Conservation (phyloP, 2,329 filamentous ascomycete species). For the Penicillium sp. region DNA sequence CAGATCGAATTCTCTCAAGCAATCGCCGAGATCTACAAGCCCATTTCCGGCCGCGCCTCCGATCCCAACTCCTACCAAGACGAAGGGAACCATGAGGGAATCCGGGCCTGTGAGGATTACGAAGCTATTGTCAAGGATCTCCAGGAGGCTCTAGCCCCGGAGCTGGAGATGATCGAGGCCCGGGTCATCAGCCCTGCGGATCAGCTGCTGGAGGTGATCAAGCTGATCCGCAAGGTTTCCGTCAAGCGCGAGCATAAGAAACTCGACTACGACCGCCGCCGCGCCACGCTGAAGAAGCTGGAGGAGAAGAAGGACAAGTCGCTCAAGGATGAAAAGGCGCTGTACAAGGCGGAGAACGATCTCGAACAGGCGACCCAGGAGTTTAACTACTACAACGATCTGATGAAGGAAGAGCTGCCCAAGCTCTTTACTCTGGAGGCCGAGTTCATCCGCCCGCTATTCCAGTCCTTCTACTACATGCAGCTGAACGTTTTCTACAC, state of each 20-base stretch:
- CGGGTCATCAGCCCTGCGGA: constrained; percentile 88
- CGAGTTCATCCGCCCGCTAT: constrained; percentile 93
- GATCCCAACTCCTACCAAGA: constrained; percentile 78
- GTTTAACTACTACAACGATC: constrained; percentile 95
- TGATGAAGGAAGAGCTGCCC: constrained; percentile 92
- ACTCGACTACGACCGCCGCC: constrained; percentile 89
- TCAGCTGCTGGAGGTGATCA: constrained; percentile 90
- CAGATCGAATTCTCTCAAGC: constrained; percentile 98
- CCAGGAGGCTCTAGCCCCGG: constrained; percentile 79
- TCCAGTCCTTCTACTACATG: constrained; percentile 99
- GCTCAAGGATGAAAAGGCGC: constrained; percentile 92
- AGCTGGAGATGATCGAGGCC: constrained; percentile 95
- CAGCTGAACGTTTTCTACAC: constrained; percentile 99
- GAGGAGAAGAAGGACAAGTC: constrained; percentile 97
- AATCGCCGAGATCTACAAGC: constrained; percentile 95
- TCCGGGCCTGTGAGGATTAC: constrained; percentile 93
- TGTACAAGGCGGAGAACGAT: constrained; percentile 92
- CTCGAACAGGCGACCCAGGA: constrained; percentile 89
- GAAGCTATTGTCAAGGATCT: constrained; percentile 85
- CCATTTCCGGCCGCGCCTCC: constrained; percentile 91
- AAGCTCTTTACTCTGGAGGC: constrained; percentile 84
- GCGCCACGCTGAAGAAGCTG: constrained; percentile 79
- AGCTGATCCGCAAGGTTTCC: constrained; percentile 83
- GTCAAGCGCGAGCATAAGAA: constrained; percentile 95
- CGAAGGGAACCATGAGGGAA: constrained; percentile 88